Base-by-base conservation (phyloP, 2,329 filamentous ascomycete genomes). In the Phialophora expanda region DNA sequence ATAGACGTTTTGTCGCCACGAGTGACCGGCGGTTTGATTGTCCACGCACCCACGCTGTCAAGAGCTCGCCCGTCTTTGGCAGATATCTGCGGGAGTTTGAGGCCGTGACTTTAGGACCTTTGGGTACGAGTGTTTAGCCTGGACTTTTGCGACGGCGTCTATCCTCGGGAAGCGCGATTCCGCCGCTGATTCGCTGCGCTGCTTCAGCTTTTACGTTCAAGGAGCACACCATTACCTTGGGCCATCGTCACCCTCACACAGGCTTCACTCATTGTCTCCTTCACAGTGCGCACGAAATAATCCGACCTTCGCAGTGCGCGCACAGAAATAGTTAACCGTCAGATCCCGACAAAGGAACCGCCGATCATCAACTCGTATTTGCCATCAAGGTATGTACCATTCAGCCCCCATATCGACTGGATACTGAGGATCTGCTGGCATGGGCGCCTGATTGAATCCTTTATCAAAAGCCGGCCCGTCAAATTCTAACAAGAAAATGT, bases 151-250 rank as follows among this genome's bases (percentile, higher is more conserved):
- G 34, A 41, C 20, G 58, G 58, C 58, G 48, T 54, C 58, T 26
- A 46, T 26, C 46, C 26, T 53, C 12, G 12, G 51, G 38, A 34
- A 46, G 41, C 64, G 64, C 44, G 64, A 41, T 50, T 17, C 30
- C 22, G 9, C n/a, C n/a, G 8, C 32, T 63, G 26, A 66, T 66
- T 63, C 60, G 64, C 28, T 48, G 55, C 11, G n/a, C 28, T 20
- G 26, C 32, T 30, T 24, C 51, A 32, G 12, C 26, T 59, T 55
- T 32, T n/a, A 56, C 26, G 11, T 65, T 65, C 30, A 5, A 24
- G 17, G 17, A 46, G 57, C 61, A 50, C 64, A 66, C 61, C 50
- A 50, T 66, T 46, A 56, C 54, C 65, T 61, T 66, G 61, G 65
- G 53, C n/a, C 38, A 44, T 30, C 48, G 12, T 44, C 22, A 28